Conservation (phyloP, 2,329 filamentous ascomycete species). For the Penicillium sp. region DNA sequence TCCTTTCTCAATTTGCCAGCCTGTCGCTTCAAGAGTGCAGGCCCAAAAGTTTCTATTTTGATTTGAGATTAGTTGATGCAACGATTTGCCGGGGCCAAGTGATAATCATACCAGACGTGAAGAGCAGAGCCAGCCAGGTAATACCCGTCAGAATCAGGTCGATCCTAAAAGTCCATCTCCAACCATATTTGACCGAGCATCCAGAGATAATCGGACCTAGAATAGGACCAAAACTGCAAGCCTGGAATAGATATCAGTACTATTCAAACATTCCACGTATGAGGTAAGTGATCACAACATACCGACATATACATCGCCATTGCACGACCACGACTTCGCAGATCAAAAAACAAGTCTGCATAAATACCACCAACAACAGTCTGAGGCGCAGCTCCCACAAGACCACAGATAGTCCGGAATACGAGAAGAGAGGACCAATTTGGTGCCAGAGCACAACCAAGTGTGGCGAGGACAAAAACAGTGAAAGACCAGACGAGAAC, state of each 20-base stretch:
- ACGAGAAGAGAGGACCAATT: conserved; percentile 43
- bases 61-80: neutral
- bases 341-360: conserved; percentile 47
- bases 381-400: conserved; percentile 43
- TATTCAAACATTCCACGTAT: neutral
- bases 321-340: conserved; percentile 38
- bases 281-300: conserved; percentile 11
- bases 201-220: conserved; percentile 49
- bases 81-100: too few species aligned
- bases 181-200: conserved; percentile 41
- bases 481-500: conserved; percentile 53
- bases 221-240: conserved; percentile 43
- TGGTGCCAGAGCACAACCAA: conserved; percentile 46
- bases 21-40: conserved; percentile 57
- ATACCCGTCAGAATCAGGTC: conserved; percentile 63
- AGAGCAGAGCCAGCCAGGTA: conserved; percentile 60
- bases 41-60: conserved; percentile 57
- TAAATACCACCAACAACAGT: conserved; percentile 48
- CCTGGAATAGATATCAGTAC: conserved; percentile 18
- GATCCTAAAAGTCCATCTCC: conserved; percentile 56
- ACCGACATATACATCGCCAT: conserved; percentile 46
- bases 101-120: conserved; percentile 52
- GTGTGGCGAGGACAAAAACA: conserved; percentile 42
- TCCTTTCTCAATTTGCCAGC: conserved; percentile 59
- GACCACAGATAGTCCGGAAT: conserved; percentile 47